A percentile compares a stretch with the other conserved stretches of the same genome.
phyloP scores from a whole-genome alignment of 1,284 basidiomycete genomes.

The Irpex lacteus region DNA sequence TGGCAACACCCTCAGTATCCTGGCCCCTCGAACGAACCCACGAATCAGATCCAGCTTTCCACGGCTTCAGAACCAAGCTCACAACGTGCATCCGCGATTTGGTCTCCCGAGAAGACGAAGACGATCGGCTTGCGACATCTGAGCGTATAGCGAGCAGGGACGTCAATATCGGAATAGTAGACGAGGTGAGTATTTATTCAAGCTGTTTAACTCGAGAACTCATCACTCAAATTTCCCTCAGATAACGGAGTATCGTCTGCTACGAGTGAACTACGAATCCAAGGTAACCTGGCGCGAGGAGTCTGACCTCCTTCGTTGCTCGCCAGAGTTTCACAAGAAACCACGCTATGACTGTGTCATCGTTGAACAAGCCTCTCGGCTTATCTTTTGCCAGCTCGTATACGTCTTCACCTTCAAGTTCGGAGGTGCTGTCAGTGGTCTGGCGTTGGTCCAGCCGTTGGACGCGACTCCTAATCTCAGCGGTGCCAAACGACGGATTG shows the following conservation, averaged over 20 bases:
- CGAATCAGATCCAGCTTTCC: not conserved
- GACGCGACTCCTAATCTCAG: not conserved
- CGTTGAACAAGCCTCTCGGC: slow-evolving; percentile 10
- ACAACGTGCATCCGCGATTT: not conserved
- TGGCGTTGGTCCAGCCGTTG: not conserved
- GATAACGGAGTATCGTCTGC: slow-evolving; percentile 16
- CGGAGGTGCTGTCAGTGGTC: not conserved
- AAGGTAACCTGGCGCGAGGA: slow-evolving; percentile 24
- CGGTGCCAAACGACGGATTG: not conserved
- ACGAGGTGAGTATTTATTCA: not conserved
- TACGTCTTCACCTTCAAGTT: not conserved
- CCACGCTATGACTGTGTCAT: slow-evolving; percentile 26
- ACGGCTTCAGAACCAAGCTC: not conserved
- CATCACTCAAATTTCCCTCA: not conserved
- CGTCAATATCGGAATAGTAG: not conserved
- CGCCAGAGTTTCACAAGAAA: slow-evolving; percentile 21
- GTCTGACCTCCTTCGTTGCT: slow-evolving; percentile 25
- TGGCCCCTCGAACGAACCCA: not conserved
- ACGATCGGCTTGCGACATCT: not conserved
- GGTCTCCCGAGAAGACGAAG: not conserved
- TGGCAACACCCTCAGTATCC: not conserved
- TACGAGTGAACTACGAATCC: slow-evolving; percentile 27
- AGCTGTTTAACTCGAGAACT: not conserved
- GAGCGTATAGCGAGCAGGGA: not conserved
- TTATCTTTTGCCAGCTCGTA: not conserved